These are phyloP conservation scores for Verticillium tricorpus DNA, from an alignment of 2,329 filamentous ascomycete genomes.

Conservation along the genomic window DNA sequence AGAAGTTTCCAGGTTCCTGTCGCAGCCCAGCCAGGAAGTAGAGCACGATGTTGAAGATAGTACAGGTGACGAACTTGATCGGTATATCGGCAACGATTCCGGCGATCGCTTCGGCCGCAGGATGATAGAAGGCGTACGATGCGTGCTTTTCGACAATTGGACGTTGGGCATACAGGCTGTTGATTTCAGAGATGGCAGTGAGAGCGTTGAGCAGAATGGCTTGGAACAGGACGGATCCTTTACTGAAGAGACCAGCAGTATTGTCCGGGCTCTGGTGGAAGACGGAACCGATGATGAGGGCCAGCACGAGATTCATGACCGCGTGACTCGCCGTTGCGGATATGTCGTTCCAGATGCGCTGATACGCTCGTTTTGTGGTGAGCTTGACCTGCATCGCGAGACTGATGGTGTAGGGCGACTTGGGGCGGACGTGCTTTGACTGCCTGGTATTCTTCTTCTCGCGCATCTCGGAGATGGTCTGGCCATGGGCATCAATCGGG, in stretches of 20 bases:
- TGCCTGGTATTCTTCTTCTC: constrained; percentile 46
- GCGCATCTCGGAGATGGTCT: constrained; percentile 34
- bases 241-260: constrained; percentile 47
- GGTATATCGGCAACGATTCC: constrained; percentile 52
- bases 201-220: constrained; percentile 57
- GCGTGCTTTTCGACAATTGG: constrained; percentile 46
- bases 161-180: constrained; percentile 35
- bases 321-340: constrained; percentile 41
- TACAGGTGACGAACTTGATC: constrained; percentile 47
- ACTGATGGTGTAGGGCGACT: constrained; percentile 55
- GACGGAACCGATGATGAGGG: constrained; percentile 57
- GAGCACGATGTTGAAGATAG: constrained; percentile 49
- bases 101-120: constrained; percentile 48
- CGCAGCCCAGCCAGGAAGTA: constrained; percentile 53
- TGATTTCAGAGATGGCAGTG: constrained; percentile 51
- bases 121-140: constrained; percentile 47
- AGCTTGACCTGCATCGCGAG: constrained; percentile 48
- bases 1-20: constrained; percentile 63
- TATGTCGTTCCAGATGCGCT: constrained; percentile 48
- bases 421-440: constrained; percentile 45
- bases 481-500: constrained; percentile 33
- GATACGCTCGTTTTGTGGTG: constrained; percentile 46
- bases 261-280: constrained; percentile 49
- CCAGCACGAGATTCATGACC: constrained; percentile 47
- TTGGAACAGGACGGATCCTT: constrained; percentile 55